Base-by-base conservation (phyloP, 2,329 filamentous ascomycete genomes). In the Aspergillus candidus region DNA sequence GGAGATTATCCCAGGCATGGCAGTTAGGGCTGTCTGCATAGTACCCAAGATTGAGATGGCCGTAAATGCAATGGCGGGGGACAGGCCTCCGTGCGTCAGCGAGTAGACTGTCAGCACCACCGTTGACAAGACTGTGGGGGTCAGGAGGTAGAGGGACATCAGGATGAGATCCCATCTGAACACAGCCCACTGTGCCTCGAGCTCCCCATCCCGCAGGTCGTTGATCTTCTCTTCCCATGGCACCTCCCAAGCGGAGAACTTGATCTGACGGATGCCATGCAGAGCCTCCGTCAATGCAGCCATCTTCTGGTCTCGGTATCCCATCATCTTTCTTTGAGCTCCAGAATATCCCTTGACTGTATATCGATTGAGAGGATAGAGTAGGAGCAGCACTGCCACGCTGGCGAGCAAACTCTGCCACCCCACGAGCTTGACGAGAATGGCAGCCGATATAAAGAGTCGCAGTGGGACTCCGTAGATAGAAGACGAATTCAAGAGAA, bases 191-290 rank as follows among this genome's bases (percentile, higher is more conserved):
- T 87, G 75, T 15, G 78, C 79, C 4, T 67, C 64, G 8, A 91
- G 73, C 60, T 91, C 87, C 37, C 75, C 77, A 35, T 82, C 76
- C 56, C 87, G 74, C 6, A 82, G 78, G 49, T 75, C 63, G 49
- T 74, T 65, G 59, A 93, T 86, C 48, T 82, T 84, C 12, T 74
- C 72, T 60, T 88, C 80, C 86, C 87, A 91, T 53, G 86, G 79
- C 14, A 72, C 68, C 62, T 91, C 87, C 2, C 88, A 67, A 1
- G 86, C 86, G 0, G 85, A 85, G 54, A 91, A 89, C 58, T 93
- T 93, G 68, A 93, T 88, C 63, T 93, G 87, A 1, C 86, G 79
- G 51, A 91, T 90, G 6, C 86, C 86, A 54, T 86, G 78, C 1
- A 93, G 68, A 0, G 83, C 84, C 62, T 93, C 86, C 1, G 85